Conservation (phyloP, 805 yeast genomes). For the Starmerella kuoi region DNA sequence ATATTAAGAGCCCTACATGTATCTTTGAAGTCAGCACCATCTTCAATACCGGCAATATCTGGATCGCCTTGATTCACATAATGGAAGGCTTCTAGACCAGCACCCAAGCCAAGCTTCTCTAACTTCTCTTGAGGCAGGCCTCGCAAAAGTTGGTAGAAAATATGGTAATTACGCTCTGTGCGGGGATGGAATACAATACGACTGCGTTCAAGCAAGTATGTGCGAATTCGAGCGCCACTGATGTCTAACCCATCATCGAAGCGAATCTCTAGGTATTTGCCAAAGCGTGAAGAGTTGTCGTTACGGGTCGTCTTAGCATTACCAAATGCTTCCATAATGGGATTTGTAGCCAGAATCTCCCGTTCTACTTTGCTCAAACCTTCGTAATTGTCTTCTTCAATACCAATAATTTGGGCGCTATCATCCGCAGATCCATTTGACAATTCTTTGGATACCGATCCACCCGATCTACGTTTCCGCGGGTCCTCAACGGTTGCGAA, state of each 20-base stretch:
- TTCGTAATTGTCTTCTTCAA: slow-evolving; percentile 19
- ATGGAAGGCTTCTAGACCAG: slow-evolving; percentile 50
- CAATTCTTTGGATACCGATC: not conserved
- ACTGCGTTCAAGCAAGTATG: slow-evolving; percentile 84
- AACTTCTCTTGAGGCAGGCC: slow-evolving; percentile 51
- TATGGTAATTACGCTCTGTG: slow-evolving; percentile 88
- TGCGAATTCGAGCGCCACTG: slow-evolving; percentile 88
- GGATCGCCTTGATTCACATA: slow-evolving; percentile 75
- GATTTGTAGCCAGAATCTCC: slow-evolving; percentile 91
- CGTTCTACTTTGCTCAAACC: slow-evolving; percentile 87
- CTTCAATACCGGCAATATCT: slow-evolving; percentile 66
- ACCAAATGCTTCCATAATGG: slow-evolving; percentile 96
- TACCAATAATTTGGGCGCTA: not conserved
- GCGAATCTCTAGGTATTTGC: slow-evolving; percentile 85
- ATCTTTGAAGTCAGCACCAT: slow-evolving; percentile 58
- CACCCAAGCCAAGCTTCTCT: slow-evolving; percentile 44
- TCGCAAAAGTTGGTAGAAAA: slow-evolving; percentile 75
- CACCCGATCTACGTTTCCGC: slow-evolving; percentile 24
- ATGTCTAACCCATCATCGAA: slow-evolving; percentile 65
- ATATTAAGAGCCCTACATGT: slow-evolving; percentile 66
- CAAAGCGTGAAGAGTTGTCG: slow-evolving; percentile 95
- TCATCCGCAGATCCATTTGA: not conserved
- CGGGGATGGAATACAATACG: slow-evolving; percentile 86
- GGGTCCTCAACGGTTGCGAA: slow-evolving; percentile 80
- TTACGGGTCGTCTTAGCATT: slow-evolving; percentile 96